phyloP scores from a whole-genome alignment of 331 rosid species.

The Quercus lobata region DNA sequence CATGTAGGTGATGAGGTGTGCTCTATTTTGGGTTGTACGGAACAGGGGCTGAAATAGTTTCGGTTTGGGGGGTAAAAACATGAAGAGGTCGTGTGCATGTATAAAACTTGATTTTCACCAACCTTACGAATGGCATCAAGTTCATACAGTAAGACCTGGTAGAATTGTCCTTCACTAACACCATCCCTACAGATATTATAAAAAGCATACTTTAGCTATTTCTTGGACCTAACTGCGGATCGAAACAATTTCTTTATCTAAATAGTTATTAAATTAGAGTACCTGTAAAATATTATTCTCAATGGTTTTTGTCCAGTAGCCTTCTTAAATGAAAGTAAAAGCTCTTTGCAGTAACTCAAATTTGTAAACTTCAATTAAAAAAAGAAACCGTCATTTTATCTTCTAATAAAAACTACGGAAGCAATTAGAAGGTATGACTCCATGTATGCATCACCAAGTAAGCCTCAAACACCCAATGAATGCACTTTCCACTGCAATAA shows the following conservation, averaged over 20 bases:
- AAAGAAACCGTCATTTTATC: not conserved
- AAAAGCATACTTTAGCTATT: not conserved
- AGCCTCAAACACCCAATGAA: not conserved
- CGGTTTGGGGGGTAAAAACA: too few relatives aligned
- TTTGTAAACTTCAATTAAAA: not conserved
- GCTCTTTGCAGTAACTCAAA: constrained; percentile 38
- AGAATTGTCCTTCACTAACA: constrained; percentile 57
- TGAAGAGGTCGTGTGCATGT: too few relatives aligned
- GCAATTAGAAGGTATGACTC: not conserved
- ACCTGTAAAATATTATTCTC: constrained; percentile 55
- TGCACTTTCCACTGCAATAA: too few relatives aligned
- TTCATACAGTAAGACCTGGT: constrained; percentile 53
- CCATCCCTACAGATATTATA: constrained; percentile 39
- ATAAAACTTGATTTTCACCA: not conserved
- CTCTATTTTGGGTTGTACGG: too few relatives aligned
- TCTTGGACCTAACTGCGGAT: not conserved
- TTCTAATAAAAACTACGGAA: not conserved
- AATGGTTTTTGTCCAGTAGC: constrained; percentile 53
- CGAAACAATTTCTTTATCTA: not conserved
- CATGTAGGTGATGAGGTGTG: too few relatives aligned
- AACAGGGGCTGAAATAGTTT: too few relatives aligned
- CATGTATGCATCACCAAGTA: not conserved
- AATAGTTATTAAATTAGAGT: not conserved
- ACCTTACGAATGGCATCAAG: constrained; percentile 61
- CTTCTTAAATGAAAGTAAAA: constrained; percentile 51